Evolutionary conservation across 345 rosid genomes (phyloP).

Genomic region (Gossypium ekmanianum): DNA sequence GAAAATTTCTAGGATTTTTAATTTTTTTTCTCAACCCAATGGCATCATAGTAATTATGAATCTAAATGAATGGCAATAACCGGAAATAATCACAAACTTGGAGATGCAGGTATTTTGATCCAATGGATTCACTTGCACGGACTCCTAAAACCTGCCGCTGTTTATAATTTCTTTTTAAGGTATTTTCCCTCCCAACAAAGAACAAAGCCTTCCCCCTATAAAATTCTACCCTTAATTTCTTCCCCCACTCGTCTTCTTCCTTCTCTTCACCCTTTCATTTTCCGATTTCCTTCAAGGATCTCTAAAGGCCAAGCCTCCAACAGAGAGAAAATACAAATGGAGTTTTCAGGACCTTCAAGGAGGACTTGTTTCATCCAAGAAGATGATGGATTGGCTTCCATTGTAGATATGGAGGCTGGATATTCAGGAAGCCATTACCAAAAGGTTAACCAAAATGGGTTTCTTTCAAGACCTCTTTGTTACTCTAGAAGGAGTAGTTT

Average conservation of each 20-base stretch:
- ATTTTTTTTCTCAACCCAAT: neutral
- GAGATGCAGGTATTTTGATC: slow-evolving; percentile 26
- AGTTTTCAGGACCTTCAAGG: slow-evolving; percentile 20
- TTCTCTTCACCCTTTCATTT: neutral
- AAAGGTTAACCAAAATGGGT: slow-evolving; percentile 18
- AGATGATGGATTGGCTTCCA: slow-evolving; percentile 58
- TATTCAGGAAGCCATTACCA: slow-evolving; percentile 31
- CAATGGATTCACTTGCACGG: slow-evolving; percentile 50
- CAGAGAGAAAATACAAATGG: slow-evolving; percentile 27
- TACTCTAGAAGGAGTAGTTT: slow-evolving; percentile 34
- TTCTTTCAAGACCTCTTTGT: slow-evolving; percentile 31
- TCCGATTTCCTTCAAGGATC: neutral
- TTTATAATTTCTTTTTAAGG: neutral
- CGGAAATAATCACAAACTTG: neutral
- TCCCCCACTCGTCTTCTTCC: neutral
- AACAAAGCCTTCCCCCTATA: slow-evolving; percentile 28
- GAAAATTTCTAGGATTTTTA: too few species aligned
- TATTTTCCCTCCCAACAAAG: slow-evolving; percentile 11
- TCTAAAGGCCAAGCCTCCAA: neutral
- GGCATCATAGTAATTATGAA: slow-evolving; percentile 9
- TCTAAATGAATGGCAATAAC: neutral
- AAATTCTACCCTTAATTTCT: slow-evolving; percentile 18
- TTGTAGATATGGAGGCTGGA: slow-evolving; percentile 53
- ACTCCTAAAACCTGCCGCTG: slow-evolving; percentile 38
- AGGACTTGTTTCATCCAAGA: slow-evolving; percentile 46